Conservation (phyloP, 805 yeast species). For the Wickerhamomyces hampshirensis region DNA sequence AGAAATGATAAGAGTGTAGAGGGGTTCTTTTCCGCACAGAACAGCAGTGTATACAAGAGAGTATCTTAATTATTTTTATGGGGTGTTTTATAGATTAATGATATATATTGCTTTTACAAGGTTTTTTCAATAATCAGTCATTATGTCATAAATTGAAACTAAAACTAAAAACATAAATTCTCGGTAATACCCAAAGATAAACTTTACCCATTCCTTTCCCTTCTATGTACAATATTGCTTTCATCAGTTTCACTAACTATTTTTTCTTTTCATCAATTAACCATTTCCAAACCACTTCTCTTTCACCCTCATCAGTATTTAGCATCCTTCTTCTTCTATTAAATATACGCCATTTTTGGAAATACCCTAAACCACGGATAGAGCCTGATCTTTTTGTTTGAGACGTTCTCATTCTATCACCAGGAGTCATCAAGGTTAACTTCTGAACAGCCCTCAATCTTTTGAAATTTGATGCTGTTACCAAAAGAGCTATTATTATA, state of each 20-base stretch:
- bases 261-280: constrained; percentile 41
- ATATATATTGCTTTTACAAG: too few species aligned
- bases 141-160: too few species aligned
- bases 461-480: constrained; percentile 53
- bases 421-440: constrained; percentile 51
- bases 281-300: constrained; percentile 55
- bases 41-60: not conserved
- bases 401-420: constrained; percentile 4
- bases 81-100: not conserved
- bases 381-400: not conserved
- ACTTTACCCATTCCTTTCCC: too few species aligned
- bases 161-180: too few species aligned
- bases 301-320: constrained; percentile 24
- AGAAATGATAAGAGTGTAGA: not conserved
- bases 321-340: constrained; percentile 1
- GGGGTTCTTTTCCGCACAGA: not conserved
- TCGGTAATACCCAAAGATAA: too few species aligned
- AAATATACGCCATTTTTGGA: constrained; percentile 13
- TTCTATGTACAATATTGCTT: too few species aligned
- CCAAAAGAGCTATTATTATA: constrained; percentile 44
- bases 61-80: too few species aligned
- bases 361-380: constrained; percentile 3
- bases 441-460: constrained; percentile 59
- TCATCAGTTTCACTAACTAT: too few species aligned
- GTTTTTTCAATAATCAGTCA: too few species aligned